Evolutionary conservation across 257 asterid genomes (phyloP).

Genomic region (Leptodermis oblonga): DNA sequence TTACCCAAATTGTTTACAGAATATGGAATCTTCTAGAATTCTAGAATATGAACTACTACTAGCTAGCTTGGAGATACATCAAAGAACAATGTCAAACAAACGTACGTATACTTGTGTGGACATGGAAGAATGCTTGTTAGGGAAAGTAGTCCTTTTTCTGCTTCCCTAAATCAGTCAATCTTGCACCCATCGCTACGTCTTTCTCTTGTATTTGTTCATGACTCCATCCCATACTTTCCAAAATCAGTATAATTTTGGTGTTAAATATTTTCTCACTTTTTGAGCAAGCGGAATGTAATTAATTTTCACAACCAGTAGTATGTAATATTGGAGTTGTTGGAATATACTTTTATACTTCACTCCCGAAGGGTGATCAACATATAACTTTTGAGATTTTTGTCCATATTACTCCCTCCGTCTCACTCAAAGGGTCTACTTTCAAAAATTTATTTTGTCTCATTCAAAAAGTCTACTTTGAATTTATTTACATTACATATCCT

Average conservation of each 20-base stretch:
- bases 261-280: neutral
- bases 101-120: conserved; percentile 24
- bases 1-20: no score
- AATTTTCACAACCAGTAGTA: neutral
- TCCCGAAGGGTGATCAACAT: no score
- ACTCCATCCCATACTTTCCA: neutral
- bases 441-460: no score
- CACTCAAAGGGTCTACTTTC: no score
- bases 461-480: no score
- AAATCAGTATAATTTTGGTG: no score
- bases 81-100: neutral
- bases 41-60: conserved; percentile 10
- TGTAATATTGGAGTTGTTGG: no score
- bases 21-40: neutral
- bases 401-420: no score
- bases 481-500: no score
- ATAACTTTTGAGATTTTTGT: no score
- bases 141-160: neutral
- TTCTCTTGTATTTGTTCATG: neutral
- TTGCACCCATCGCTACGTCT: conserved; percentile 44
- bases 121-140: conserved; percentile 9
- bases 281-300: neutral
- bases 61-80: no score
- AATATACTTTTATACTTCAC: no score
- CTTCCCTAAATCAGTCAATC: conserved; percentile 19